Conservation (phyloP, 2,329 filamentous ascomycete species). For the Penicillium sp. region DNA sequence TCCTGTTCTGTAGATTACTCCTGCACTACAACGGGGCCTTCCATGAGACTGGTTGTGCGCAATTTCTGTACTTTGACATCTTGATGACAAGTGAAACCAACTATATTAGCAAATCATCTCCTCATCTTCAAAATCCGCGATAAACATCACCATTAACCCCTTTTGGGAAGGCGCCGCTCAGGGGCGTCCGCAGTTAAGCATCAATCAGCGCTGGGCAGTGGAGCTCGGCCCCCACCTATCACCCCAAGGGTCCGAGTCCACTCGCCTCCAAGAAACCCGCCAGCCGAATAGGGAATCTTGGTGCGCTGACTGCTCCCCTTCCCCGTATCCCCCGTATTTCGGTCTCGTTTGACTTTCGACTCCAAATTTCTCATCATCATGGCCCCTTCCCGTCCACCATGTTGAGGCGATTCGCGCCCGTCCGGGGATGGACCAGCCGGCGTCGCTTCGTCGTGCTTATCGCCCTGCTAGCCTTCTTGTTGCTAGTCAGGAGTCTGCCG, state of each 20-base stretch:
- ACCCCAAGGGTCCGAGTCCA: not conserved
- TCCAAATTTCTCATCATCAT: not conserved
- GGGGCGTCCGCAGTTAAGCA: not conserved
- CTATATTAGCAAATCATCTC: not conserved
- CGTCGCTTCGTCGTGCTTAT: conserved; percentile 13
- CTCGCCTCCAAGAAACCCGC: not conserved
- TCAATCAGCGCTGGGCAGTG: conserved; percentile 7
- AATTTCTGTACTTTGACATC: not conserved
- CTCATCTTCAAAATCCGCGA: not conserved
- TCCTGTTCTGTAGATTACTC: not conserved
- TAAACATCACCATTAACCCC: conserved; percentile 4
- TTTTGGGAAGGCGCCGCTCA: not conserved
- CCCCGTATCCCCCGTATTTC: not conserved
- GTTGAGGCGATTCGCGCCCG: conserved; percentile 10
- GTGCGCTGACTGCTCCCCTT: not conserved
- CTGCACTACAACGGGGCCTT: not conserved
- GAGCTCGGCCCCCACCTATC: not conserved
- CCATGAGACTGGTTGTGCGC: no score
- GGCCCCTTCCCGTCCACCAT: conserved; percentile 10
- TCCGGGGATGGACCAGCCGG: conserved; percentile 10
- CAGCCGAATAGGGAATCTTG: conserved; percentile 1
- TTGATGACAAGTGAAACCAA: not conserved
- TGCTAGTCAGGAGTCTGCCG: conserved; percentile 20
- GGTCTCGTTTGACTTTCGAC: not conserved
- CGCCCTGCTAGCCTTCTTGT: conserved; percentile 9